Conservation (phyloP, 169 alveolate genomes). For the Cryptosporidium parvum region DNA sequence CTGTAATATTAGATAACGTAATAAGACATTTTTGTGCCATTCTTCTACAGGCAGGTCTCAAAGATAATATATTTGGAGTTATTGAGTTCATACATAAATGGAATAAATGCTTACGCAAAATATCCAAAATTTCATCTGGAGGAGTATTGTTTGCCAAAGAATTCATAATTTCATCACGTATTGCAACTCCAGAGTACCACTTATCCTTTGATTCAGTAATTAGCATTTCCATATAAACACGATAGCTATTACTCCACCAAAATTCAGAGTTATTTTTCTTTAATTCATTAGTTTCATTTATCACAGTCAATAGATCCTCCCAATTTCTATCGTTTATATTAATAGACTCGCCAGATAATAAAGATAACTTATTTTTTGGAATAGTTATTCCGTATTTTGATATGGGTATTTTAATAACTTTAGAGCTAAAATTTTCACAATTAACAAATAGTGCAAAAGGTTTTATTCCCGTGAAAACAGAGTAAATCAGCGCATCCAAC, state of each 20-base stretch:
- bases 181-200: slow-evolving; percentile 16
- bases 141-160: slow-evolving; percentile 21
- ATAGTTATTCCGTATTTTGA: slow-evolving; percentile 38
- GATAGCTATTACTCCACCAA: slow-evolving; percentile 46
- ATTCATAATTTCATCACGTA: slow-evolving; percentile 22
- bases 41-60: slow-evolving; percentile 64
- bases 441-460: slow-evolving; percentile 28
- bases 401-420: neutral
- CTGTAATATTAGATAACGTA: slow-evolving; percentile 24
- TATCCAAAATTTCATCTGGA: slow-evolving; percentile 2
- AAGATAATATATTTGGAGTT: slow-evolving; percentile 45
- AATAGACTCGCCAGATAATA: slow-evolving; percentile 48
- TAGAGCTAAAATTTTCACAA: neutral
- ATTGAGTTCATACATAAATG: slow-evolving; percentile 54
- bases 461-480: slow-evolving; percentile 54
- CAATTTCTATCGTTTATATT: slow-evolving; percentile 19
- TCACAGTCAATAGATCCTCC: slow-evolving; percentile 35
- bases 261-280: slow-evolving; percentile 12
- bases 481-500: slow-evolving; percentile 39
- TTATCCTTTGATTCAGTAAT: slow-evolving; percentile 35
- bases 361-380: slow-evolving; percentile 13
- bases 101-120: slow-evolving; percentile 31
- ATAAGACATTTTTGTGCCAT: slow-evolving; percentile 71
- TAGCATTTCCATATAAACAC: slow-evolving; percentile 67
- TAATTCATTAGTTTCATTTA: slow-evolving; percentile 28